A percentile compares a stretch with the other conserved stretches of the same genome.
Evolutionary conservation across 2,329 filamentous ascomycete species (phyloP).

Genomic region (Leptographium galeiforme): DNA sequence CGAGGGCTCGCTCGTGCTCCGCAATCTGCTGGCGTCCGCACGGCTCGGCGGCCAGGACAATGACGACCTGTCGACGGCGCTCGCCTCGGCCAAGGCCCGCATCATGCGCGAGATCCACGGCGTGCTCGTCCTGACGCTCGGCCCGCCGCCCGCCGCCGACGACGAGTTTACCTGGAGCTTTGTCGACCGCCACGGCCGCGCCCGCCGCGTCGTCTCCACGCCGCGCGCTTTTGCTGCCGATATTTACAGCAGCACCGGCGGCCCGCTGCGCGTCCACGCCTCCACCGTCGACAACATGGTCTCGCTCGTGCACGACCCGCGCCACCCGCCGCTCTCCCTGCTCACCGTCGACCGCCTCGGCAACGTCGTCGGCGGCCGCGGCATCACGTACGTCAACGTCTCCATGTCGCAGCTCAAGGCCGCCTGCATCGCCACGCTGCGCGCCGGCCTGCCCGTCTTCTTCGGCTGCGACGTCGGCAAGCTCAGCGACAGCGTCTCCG

Average conservation of each 20-base stretch:
- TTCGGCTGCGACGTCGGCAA: conserved; percentile 84
- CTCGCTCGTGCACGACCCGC: conserved; percentile 74
- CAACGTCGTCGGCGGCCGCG: conserved; percentile 65
- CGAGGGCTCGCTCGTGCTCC: conserved; percentile 65
- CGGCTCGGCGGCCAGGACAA: background rate
- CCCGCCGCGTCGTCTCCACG: conserved; percentile 48
- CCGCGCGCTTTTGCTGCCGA: conserved; percentile 61
- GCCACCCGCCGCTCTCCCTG: conserved; percentile 58
- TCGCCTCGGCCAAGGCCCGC: conserved; percentile 46
- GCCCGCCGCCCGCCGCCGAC: conserved; percentile 58
- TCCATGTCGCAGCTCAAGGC: conserved; percentile 58
- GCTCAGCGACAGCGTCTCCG: conserved; percentile 52
- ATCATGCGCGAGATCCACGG: conserved; percentile 72
- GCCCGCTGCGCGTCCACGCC: conserved; percentile 38
- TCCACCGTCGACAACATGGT: conserved; percentile 56
- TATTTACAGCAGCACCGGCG: conserved; percentile 38
- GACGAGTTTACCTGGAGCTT: conserved; percentile 70
- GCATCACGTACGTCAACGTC: conserved; percentile 73
- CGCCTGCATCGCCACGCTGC: conserved; percentile 64
- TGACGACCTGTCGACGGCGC: conserved; percentile 21
- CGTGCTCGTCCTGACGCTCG: conserved; percentile 71
- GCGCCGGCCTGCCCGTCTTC: conserved; percentile 68
- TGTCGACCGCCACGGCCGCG: conserved; percentile 53
- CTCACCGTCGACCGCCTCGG: conserved; percentile 68
- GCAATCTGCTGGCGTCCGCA: conserved; percentile 29